Evolutionary conservation across 2,329 filamentous ascomycete species (phyloP).

Genomic region (Pseudogymnoascus sp.): DNA sequence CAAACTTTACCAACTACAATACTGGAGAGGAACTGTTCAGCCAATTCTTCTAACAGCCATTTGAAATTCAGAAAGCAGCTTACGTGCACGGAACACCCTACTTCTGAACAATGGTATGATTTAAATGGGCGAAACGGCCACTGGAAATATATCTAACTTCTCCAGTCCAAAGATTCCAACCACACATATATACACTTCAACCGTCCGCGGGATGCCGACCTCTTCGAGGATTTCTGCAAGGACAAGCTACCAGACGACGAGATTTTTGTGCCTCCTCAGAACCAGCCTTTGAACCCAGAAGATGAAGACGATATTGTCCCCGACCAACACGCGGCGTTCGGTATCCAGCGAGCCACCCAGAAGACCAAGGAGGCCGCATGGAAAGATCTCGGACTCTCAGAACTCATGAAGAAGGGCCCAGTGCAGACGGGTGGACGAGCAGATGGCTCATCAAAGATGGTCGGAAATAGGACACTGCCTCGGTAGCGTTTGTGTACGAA

Average conservation of each 20-base stretch:
- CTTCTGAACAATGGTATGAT: background rate
- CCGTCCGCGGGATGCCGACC: slow-evolving; percentile 62
- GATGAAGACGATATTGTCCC: slow-evolving; percentile 85
- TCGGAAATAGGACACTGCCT: slow-evolving; percentile 11
- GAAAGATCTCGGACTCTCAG: slow-evolving; percentile 68
- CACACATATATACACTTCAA: slow-evolving; percentile 73
- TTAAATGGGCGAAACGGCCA: background rate
- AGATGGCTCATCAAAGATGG: background rate
- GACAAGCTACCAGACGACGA: slow-evolving; percentile 67
- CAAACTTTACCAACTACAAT: background rate
- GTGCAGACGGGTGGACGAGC: background rate
- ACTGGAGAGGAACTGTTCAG: background rate
- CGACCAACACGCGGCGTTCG: slow-evolving; percentile 81
- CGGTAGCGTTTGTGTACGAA: background rate
- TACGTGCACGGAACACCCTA: background rate
- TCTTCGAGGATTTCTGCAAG: slow-evolving; percentile 70
- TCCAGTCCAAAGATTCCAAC: slow-evolving; percentile 57
- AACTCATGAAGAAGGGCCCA: slow-evolving; percentile 60
- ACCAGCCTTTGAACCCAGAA: slow-evolving; percentile 78
- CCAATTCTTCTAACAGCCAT: background rate
- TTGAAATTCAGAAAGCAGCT: background rate
- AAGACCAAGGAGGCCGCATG: slow-evolving; percentile 63
- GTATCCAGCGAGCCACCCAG: slow-evolving; percentile 74
- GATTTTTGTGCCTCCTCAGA: slow-evolving; percentile 70
- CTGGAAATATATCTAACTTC: background rate